Conservation (phyloP, 2,329 filamentous ascomycete genomes). For the Aureobasidium subglaciale region DNA sequence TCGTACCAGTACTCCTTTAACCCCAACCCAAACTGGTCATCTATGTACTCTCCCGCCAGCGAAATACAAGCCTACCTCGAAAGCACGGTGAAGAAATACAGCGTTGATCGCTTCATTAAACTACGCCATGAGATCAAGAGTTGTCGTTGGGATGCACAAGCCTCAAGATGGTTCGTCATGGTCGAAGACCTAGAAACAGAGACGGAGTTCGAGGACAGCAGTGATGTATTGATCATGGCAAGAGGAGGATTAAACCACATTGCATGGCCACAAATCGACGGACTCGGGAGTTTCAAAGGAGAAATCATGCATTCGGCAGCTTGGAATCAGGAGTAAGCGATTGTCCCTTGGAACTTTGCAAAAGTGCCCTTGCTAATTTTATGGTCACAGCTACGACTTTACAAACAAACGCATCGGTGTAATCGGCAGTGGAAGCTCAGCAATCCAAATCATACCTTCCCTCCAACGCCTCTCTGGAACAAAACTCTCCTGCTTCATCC, state of each 20-base stretch:
- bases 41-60: conserved; percentile 32
- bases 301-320: conserved; percentile 48
- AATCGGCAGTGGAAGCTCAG: conserved; percentile 24
- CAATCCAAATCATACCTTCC: conserved; percentile 34
- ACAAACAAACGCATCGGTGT: conserved; percentile 21
- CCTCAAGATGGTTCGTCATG: conserved; percentile 31
- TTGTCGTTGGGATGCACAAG: conserved; percentile 29
- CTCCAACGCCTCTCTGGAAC: conserved; percentile 35
- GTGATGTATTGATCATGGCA: conserved; percentile 44
- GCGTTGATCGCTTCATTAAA: conserved; percentile 32
- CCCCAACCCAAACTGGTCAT: conserved; percentile 35
- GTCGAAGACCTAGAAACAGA: conserved; percentile 26
- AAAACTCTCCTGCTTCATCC: conserved; percentile 44
- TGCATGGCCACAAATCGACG: conserved; percentile 47
- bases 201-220: conserved; percentile 34
- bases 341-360: neutral
- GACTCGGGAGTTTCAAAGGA: conserved; percentile 46
- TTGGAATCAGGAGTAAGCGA: conserved; percentile 41
- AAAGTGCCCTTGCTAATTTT: too few species aligned
- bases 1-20: conserved; percentile 40
- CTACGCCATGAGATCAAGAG: conserved; percentile 29
- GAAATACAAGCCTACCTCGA: conserved; percentile 35
- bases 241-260: conserved; percentile 46
- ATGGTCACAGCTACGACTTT: conserved; percentile 20
- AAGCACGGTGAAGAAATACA: conserved; percentile 29